phyloP scores from a whole-genome alignment of 2,329 filamentous ascomycete species.

The Colletotrichum sp. region DNA sequence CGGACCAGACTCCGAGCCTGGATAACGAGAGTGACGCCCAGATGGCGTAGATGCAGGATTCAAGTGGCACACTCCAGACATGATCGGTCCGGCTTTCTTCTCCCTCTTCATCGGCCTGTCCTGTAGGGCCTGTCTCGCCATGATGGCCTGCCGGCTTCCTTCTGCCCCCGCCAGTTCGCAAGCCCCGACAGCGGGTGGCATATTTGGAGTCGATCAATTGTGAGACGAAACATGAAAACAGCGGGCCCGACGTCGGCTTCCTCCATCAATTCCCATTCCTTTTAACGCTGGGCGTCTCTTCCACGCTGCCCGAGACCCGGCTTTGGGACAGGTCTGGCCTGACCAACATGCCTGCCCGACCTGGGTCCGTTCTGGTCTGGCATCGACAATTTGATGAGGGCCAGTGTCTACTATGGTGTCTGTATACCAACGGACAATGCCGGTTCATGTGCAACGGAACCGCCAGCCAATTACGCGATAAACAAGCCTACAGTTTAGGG shows the following conservation, averaged over 20 bases:
- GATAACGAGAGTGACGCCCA: not conserved
- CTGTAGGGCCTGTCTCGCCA: not conserved
- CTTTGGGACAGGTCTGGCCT: not conserved
- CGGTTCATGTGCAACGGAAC: not conserved
- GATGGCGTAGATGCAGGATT: not conserved
- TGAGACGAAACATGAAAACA: conserved; percentile 15
- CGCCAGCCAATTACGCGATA: not conserved
- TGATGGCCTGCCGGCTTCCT: conserved; percentile 2
- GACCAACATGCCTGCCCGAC: not conserved
- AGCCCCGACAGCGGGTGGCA: conserved; percentile 11
- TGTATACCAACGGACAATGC: not conserved
- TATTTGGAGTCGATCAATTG: not conserved
- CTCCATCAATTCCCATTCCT: not conserved
- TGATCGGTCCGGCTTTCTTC: not conserved
- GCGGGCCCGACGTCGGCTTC: not conserved
- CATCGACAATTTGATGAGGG: not conserved
- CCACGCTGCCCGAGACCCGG: not conserved
- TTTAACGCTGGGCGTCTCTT: not conserved
- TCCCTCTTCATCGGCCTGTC: not conserved
- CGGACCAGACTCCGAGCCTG: not conserved
- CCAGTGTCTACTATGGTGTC: not conserved
- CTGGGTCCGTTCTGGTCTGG: not conserved
- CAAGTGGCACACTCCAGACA: not conserved
- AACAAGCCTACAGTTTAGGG: not conserved
- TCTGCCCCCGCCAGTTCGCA: conserved; percentile 15